Percentiles rank a stretch among this genome's conserved stretches.
phyloP scores from a whole-genome alignment of 169 alveolate species.

The Plasmodium falciparum region DNA sequence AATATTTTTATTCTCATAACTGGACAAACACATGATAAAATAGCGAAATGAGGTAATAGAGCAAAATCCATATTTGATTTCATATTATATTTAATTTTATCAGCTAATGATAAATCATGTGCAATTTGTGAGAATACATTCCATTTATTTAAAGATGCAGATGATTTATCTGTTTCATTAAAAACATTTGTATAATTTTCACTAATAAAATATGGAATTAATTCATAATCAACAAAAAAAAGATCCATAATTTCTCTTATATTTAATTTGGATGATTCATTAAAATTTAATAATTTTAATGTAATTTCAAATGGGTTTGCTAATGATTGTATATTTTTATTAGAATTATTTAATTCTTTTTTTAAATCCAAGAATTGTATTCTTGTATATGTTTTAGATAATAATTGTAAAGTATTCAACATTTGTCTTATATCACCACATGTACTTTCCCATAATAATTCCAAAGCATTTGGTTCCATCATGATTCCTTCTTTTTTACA shows the following conservation, averaged over 20 bases:
- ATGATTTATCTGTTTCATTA: slow-evolving; percentile 77
- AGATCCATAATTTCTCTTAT: slow-evolving; percentile 88
- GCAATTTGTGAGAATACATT: slow-evolving; percentile 78
- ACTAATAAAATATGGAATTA: slow-evolving; percentile 94
- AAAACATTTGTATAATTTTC: slow-evolving; percentile 92
- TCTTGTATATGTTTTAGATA: slow-evolving; percentile 82
- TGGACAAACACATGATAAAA: slow-evolving; percentile 88
- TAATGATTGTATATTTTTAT: slow-evolving; percentile 90
- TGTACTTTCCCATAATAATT: slow-evolving; percentile 90
- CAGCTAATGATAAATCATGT: slow-evolving; percentile 88
- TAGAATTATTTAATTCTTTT: slow-evolving; percentile 79
- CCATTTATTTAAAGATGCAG: slow-evolving; percentile 76
- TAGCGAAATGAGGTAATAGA: slow-evolving; percentile 89
- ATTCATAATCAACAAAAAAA: slow-evolving; percentile 95
- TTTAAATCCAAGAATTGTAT: slow-evolving; percentile 79
- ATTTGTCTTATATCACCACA: slow-evolving; percentile 95
- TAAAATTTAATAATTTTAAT: slow-evolving; percentile 84
- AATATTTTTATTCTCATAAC: slow-evolving; percentile 79
- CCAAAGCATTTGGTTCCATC: slow-evolving; percentile 90
- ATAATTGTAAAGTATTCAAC: slow-evolving; percentile 92
- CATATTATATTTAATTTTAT: slow-evolving; percentile 86
- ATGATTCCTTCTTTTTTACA: slow-evolving; percentile 91
- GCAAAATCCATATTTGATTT: slow-evolving; percentile 91
- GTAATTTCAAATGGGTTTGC: slow-evolving; percentile 91
- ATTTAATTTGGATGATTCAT: slow-evolving; percentile 80